Percentiles rank a stretch among this genome's conserved stretches.
Evolutionary conservation across 2,329 filamentous ascomycete genomes (phyloP).

Genomic region (Zalaria sp.): DNA sequence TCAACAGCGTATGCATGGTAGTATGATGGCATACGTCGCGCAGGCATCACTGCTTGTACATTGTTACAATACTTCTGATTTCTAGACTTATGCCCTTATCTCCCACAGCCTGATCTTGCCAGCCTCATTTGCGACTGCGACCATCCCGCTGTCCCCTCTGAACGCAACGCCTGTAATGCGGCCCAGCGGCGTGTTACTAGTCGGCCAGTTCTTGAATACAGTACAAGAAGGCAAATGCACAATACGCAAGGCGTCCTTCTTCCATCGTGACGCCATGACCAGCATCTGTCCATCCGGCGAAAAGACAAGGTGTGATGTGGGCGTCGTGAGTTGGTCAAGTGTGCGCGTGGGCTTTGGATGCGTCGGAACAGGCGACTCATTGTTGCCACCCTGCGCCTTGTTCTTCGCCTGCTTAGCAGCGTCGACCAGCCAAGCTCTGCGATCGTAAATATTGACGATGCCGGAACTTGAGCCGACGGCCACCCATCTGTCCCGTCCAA

Average conservation of each 20-base stretch:
- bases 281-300: constrained; percentile 81
- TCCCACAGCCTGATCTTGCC: constrained; percentile 89
- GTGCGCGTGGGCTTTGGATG: constrained; percentile 57
- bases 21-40: neutral
- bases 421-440: constrained; percentile 40
- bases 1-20: neutral
- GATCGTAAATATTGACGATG: constrained; percentile 88
- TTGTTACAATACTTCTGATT: neutral
- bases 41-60: too few relatives aligned
- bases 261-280: constrained; percentile 72
- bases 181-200: constrained; percentile 73
- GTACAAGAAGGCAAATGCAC: constrained; percentile 87
- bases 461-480: constrained; percentile 76
- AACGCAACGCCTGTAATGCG: constrained; percentile 51
- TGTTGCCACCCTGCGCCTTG: neutral
- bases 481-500: constrained; percentile 79
- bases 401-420: constrained; percentile 5
- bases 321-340: constrained; percentile 78
- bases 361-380: constrained; percentile 35
- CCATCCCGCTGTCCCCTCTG: constrained; percentile 29
- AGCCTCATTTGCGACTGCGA: constrained; percentile 78
- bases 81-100: constrained; percentile 31
- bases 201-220: constrained; percentile 96
- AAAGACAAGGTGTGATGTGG: constrained; percentile 66
- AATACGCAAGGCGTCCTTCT: constrained; percentile 74